Evolutionary conservation across 306 rosid genomes (phyloP).

Genomic region (Pachyrhizus erosus): DNA sequence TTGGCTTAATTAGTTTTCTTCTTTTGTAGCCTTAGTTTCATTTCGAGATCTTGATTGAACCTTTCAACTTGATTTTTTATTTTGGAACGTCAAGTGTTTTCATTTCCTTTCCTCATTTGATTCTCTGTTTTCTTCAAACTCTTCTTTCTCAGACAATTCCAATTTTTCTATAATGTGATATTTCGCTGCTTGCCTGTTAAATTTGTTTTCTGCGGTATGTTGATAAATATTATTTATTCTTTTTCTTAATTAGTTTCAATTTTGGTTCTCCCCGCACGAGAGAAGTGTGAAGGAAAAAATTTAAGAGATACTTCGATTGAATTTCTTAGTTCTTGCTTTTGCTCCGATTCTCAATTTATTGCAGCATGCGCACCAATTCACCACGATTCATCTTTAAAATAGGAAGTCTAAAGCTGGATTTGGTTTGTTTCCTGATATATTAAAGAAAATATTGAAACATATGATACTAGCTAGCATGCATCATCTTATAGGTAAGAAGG

Average conservation of each 20-base stretch:
- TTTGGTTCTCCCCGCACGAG: not conserved
- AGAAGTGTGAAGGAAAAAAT: not conserved
- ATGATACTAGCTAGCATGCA: no score
- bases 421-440: not conserved
- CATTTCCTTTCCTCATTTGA: not conserved
- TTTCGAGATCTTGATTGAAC: no score
- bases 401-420: not conserved
- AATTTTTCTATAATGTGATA: not conserved
- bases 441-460: not conserved
- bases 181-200: not conserved
- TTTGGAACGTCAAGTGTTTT: not conserved
- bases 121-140: no score
- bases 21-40: no score
- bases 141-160: not conserved
- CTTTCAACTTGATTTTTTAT: not conserved
- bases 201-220: not conserved
- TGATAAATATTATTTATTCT: not conserved
- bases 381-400: conserved; percentile 1
- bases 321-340: not conserved
- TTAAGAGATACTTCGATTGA: not conserved
- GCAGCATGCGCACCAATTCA: not conserved
- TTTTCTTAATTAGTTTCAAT: not conserved
- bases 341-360: not conserved
- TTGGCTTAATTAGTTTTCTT: not conserved
- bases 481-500: no score